Evolutionary conservation across 257 asterid genomes (phyloP), one percentile per base, ranked within the genome.

Genomic region (Plectranthus barbatus): DNA sequence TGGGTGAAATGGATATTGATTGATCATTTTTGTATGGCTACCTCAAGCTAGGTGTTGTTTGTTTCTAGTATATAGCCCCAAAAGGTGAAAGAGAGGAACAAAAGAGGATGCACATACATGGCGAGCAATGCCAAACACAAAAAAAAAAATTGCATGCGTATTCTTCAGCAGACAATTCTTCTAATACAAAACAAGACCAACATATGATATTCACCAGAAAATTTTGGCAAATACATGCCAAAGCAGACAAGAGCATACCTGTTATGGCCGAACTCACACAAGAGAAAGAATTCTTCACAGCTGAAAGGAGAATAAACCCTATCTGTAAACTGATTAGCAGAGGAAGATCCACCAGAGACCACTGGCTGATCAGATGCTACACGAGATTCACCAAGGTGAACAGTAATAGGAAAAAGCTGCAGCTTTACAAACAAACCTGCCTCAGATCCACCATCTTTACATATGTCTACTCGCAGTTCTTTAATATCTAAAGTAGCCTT

Each of bases 361-460:
- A 76, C 71, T 55, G 75, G 68, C 50, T 73, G 89, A 74, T 81
- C 86, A 80, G 68, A 83, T 24, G 68, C 73, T 63, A 64, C 68
- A 44, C 70, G 83, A 46, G 88, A 66, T 79, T 86, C 92, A 60
- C 81, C 94, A 42, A 85, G 77, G 80, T 77, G 82, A 59, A 84
- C 83, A 56, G 78, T 74, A 62, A 93, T 76, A 62, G 92, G 92
- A 70, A 82, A 69, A 74, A 93, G 88, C 42, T 76, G 90, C 73
- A 93, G 84, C 84, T 86, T 90, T 69, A 83, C 92, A 77, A 86
- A 84, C 80, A 90, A 74, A 67, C 82, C 80, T 23, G 85, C 76
- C 78, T 77, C 87, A 69, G 95, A 74, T 73, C 87, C 97, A 79
- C 86, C 95, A 74, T 81, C 91, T 85, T 90, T 93, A 64, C 88